phyloP scores from a whole-genome alignment of 2,329 filamentous ascomycete species.

The Amauroascus verrucosus region DNA sequence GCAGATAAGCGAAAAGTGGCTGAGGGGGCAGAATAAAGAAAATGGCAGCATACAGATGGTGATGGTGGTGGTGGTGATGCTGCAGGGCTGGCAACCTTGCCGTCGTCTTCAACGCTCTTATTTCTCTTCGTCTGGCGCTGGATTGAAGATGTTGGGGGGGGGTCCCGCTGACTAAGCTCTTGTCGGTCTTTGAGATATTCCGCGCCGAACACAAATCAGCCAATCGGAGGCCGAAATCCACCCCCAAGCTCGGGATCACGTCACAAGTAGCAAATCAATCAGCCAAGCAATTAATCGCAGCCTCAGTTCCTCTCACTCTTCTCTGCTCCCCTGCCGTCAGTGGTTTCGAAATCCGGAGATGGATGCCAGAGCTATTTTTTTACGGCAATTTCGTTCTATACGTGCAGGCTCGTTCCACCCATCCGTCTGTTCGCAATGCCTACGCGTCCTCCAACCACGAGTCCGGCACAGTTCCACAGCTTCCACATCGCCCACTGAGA shows the following conservation, averaged over 20 bases:
- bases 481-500: slow-evolving; percentile 15
- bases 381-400: neutral
- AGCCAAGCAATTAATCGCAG: neutral
- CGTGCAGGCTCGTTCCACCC: neutral
- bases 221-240: neutral
- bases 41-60: neutral
- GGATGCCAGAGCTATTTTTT: neutral
- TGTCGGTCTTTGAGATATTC: neutral
- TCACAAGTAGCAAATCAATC: neutral
- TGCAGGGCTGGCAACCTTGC: neutral
- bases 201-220: neutral
- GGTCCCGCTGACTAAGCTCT: slow-evolving; percentile 4
- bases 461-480: neutral
- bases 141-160: neutral
- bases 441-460: neutral
- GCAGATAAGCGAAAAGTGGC: neutral
- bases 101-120: neutral
- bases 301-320: too few species aligned
- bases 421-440: slow-evolving; percentile 10
- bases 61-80: neutral
- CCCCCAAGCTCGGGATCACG: neutral
- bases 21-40: neutral
- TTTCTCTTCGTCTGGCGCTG: neutral
- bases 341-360: neutral
- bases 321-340: neutral